Conservation (phyloP, 1,139 yeast species). For the Pichia sp. region DNA sequence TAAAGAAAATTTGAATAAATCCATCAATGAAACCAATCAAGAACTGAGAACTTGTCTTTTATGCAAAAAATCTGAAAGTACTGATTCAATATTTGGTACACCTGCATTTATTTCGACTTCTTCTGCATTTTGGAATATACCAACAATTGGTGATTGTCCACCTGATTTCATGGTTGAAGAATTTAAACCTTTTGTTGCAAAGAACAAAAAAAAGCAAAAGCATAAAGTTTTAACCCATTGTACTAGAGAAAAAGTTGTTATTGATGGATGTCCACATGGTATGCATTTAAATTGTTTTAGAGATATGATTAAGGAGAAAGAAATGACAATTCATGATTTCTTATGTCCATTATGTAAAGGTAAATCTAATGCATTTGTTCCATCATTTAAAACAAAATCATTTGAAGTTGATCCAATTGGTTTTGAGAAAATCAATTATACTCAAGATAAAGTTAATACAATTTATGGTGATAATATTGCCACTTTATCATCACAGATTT, state of each 20-base stretch:
- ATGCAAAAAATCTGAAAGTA: conserved; percentile 54
- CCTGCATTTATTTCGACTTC: conserved; percentile 37
- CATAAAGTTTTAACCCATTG: conserved; percentile 7
- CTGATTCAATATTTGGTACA: conserved; percentile 45
- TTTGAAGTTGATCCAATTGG: conserved; percentile 21
- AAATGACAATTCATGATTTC: conserved; percentile 27
- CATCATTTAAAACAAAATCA: conserved; percentile 30
- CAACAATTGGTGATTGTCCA: conserved; percentile 26
- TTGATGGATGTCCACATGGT: conserved; percentile 63
- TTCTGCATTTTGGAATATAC: conserved; percentile 43
- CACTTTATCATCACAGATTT: conserved; percentile 17
- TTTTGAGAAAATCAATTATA: conserved; percentile 1
- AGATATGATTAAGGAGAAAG: conserved; percentile 28
- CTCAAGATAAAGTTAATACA: not conserved
- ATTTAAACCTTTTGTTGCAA: conserved; percentile 2
- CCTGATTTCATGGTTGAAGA: conserved; percentile 22
- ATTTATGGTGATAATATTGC: conserved; percentile 22
- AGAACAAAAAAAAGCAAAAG: not conserved
- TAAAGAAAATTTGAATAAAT: no score
- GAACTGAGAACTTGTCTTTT: conserved; percentile 47
- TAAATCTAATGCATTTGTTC: conserved; percentile 40
- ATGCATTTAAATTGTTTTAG: conserved; percentile 52
- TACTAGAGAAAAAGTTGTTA: conserved; percentile 31
- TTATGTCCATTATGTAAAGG: conserved; percentile 64
- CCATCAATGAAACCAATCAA: not conserved